Evolutionary conservation across 2,329 filamentous ascomycete genomes (phyloP).

Genomic region (Alternaria solani): DNA sequence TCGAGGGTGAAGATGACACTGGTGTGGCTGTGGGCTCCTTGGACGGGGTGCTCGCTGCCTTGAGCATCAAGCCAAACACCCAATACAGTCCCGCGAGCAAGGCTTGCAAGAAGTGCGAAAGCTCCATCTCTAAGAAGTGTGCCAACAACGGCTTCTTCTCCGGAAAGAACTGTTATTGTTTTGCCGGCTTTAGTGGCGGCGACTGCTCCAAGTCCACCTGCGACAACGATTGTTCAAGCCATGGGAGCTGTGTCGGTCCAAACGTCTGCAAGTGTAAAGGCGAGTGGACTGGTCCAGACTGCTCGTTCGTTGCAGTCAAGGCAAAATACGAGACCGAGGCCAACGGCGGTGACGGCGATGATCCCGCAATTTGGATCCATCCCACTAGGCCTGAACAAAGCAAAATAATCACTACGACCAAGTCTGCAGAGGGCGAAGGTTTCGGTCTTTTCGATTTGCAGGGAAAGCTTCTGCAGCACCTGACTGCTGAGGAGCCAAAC

Average conservation of each 20-base stretch:
- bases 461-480: conserved; percentile 58
- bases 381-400: conserved; percentile 51
- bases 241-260: conserved; percentile 37
- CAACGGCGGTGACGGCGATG: conserved; percentile 45
- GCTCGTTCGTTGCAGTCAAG: conserved; percentile 39
- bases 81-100: conserved; percentile 28
- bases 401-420: conserved; percentile 62
- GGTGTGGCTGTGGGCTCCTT: conserved; percentile 37
- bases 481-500: conserved; percentile 59
- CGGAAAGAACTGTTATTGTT: conserved; percentile 30
- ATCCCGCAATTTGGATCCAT: conserved; percentile 46
- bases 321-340: conserved; percentile 45
- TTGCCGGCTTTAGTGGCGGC: conserved; percentile 34
- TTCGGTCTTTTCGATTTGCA: conserved; percentile 60
- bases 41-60: conserved; percentile 15
- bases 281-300: conserved; percentile 39
- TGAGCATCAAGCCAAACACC: conserved; percentile 31
- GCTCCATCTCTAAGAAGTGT: conserved; percentile 25
- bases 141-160: conserved; percentile 31
- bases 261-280: conserved; percentile 38
- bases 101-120: conserved; percentile 28
- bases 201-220: conserved; percentile 33
- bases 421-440: conserved; percentile 59
- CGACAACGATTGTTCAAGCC: conserved; percentile 37
- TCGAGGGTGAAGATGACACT: conserved; percentile 35